These are phyloP conservation scores for Akanthomyces dipterigenus DNA, from an alignment of 2,329 filamentous ascomycete genomes.

Conservation along the genomic window DNA sequence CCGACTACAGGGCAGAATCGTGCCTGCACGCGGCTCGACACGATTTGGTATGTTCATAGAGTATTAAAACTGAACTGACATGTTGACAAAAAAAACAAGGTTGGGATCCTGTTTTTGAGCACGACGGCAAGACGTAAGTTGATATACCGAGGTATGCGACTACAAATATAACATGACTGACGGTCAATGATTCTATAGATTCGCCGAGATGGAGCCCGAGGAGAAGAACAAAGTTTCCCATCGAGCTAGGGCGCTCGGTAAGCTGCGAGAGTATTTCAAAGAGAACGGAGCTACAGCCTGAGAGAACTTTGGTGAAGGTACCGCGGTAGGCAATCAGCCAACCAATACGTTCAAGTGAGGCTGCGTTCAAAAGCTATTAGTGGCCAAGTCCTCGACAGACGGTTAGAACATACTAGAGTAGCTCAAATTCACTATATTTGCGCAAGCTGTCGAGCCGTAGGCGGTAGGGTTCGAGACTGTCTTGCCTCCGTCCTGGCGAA, in stretches of 20 bases:
- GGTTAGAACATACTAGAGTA: slow-evolving; percentile 54
- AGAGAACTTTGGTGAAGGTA: not conserved
- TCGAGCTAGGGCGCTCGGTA: slow-evolving; percentile 76
- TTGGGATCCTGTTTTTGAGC: slow-evolving; percentile 96
- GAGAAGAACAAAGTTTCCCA: slow-evolving; percentile 93
- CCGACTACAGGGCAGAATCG: slow-evolving; percentile 59
- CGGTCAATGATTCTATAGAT: slow-evolving; percentile 40
- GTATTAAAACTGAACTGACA: not conserved
- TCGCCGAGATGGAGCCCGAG: slow-evolving; percentile 88
- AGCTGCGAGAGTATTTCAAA: slow-evolving; percentile 76
- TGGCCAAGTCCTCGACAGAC: not conserved
- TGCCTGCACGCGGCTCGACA: slow-evolving; percentile 70
- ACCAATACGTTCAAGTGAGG: not conserved
- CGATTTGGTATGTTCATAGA: slow-evolving; percentile 63
- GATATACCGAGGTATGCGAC: not conserved
- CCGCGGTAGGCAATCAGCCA: not conserved
- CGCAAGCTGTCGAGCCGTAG: slow-evolving; percentile 60
- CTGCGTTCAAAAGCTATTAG: not conserved
- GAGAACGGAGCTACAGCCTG: slow-evolving; percentile 21
- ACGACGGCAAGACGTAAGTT: slow-evolving; percentile 71
- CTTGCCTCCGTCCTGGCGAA: not conserved
- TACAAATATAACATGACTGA: not conserved
- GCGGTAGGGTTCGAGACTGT: slow-evolving; percentile 64
- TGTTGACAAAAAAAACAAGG: slow-evolving; percentile 43
- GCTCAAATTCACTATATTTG: slow-evolving; percentile 71